Evolutionary conservation across 768 basidiomycete species (phyloP).

Genomic region (Calvatia gigantea): DNA sequence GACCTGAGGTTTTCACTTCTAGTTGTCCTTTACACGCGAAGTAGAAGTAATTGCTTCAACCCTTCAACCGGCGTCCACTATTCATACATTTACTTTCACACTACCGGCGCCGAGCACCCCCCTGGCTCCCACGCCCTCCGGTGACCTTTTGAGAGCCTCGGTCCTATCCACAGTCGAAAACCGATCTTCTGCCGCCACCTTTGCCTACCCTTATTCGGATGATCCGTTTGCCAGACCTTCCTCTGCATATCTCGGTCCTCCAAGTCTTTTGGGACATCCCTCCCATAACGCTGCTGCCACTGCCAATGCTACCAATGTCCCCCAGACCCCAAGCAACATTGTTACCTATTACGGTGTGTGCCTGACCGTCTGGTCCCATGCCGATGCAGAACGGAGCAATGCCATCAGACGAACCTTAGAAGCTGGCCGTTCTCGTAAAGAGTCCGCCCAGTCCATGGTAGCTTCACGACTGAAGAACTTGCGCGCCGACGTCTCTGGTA

Average conservation of each 20-base stretch:
- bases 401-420: slow-evolving; percentile 85
- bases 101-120: slow-evolving; percentile 76
- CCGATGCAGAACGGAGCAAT: slow-evolving; percentile 80
- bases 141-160: slow-evolving; percentile 70
- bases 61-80: slow-evolving; percentile 87
- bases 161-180: slow-evolving; percentile 64
- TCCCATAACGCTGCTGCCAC: slow-evolving; percentile 31
- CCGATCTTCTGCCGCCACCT: slow-evolving; percentile 66
- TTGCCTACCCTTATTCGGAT: slow-evolving; percentile 69
- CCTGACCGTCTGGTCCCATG: slow-evolving; percentile 94
- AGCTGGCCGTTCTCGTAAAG: slow-evolving; percentile 72
- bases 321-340: slow-evolving; percentile 35
- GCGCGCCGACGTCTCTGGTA: slow-evolving; percentile 49
- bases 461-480: slow-evolving; percentile 65
- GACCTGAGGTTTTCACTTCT: slow-evolving; percentile 7
- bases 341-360: slow-evolving; percentile 89
- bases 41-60: slow-evolving; percentile 96
- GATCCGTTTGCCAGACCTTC: slow-evolving; percentile 81
- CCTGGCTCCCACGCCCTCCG: slow-evolving; percentile 68
- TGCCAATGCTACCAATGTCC: slow-evolving; percentile 29
- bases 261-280: slow-evolving; percentile 55
- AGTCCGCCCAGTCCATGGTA: slow-evolving; percentile 72
- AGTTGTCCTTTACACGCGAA: slow-evolving; percentile 91
- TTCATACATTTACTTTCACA: slow-evolving; percentile 89
- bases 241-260: slow-evolving; percentile 76